A percentile compares a stretch with the other conserved stretches of the same genome.
Conservation (phyloP, 23 red algal genomes). For the Agarophyton chilense region DNA sequence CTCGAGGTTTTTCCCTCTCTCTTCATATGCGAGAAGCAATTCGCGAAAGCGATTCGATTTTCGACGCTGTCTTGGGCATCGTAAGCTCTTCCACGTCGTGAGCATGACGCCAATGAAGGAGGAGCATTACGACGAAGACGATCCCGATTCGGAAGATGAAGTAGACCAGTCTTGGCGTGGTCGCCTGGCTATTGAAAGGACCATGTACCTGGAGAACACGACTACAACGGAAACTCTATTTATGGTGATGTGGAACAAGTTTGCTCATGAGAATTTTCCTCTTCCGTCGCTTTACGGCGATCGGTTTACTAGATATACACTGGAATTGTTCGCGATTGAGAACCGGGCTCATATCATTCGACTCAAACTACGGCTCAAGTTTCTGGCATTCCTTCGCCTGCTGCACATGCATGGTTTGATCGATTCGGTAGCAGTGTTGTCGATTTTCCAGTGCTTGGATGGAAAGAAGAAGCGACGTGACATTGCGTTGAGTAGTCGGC, state of each 20-base stretch:
- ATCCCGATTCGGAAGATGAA: constrained; percentile 72
- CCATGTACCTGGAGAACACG: constrained; percentile 32
- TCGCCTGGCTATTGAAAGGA: constrained; percentile 38
- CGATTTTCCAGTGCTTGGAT: constrained; percentile 64
- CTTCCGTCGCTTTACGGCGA: constrained; percentile 51
- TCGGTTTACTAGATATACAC: constrained; percentile 50
- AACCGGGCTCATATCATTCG: constrained; percentile 29
- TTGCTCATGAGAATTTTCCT: constrained; percentile 54
- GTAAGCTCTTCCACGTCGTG: constrained; percentile 47
- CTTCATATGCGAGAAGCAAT: background rate
- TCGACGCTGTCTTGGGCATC: constrained; percentile 41
- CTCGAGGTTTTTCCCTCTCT: background rate
- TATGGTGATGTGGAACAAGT: constrained; percentile 75
- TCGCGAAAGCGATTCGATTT: constrained; percentile 30
- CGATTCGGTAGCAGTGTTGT: constrained; percentile 46
- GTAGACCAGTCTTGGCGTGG: constrained; percentile 65
- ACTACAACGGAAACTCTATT: constrained; percentile 55
- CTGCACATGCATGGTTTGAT: constrained; percentile 63
- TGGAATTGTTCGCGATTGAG: constrained; percentile 65
- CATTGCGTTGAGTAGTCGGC: constrained; percentile 39
- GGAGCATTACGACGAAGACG: constrained; percentile 65
- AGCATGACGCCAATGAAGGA: constrained; percentile 40
- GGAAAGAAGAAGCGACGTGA: constrained; percentile 68
- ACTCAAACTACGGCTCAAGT: constrained; percentile 42
- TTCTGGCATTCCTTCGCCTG: constrained; percentile 47